Base-by-base conservation (phyloP, 306 rosid genomes). In the Citrullus amarus region DNA sequence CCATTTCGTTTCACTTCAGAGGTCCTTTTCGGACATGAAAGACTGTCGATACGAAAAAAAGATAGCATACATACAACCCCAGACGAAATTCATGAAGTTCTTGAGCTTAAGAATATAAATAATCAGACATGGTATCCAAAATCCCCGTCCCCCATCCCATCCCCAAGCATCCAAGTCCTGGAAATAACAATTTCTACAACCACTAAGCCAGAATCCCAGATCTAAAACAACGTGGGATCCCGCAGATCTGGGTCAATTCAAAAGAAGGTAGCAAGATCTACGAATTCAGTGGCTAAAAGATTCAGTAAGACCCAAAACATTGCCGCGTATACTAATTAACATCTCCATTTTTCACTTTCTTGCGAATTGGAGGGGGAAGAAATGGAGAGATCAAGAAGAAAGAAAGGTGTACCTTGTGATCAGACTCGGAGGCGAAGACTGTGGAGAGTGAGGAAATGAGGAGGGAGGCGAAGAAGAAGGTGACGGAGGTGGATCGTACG, bases 341-440 rank as follows among this genome's bases (percentile, higher is more conserved):
- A 30, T 39, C 53, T n/a, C 48, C 57, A 55, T 74, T 54, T 53
- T 55, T 13, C 20, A 59, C n/a, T 58, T 14, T 58, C 46, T 56
- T 61, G 13, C 72, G 58, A 80, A 61, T 34, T 14, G 32, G 51
- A 32, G 77, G 6, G 38, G 51, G 41, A 41, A 50, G 75, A 83
- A 67, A 28, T 50, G 58, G 22, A 51, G 20, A 28, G 82, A 75
- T 43, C 68, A 39, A 15, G 75, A n/a, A 50, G 78, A 44, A 22
- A 10, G 44, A 54, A 68, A 76, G 59, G 69, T 57, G 82, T 82
- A 92, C 99, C 97, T 78, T 92, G 88, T 96, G 99, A 90, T 96
- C 99, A 58, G 96, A 84, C 78, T 96, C 99, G 61, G 97, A 83
- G 77, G 97, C 96, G 81, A 88, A 68, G 14, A 83, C 86, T 59